Percentiles rank a stretch among this genome's conserved stretches.
Conservation (phyloP, 1,139 yeast species). For the Geotrichum reessii region DNA sequence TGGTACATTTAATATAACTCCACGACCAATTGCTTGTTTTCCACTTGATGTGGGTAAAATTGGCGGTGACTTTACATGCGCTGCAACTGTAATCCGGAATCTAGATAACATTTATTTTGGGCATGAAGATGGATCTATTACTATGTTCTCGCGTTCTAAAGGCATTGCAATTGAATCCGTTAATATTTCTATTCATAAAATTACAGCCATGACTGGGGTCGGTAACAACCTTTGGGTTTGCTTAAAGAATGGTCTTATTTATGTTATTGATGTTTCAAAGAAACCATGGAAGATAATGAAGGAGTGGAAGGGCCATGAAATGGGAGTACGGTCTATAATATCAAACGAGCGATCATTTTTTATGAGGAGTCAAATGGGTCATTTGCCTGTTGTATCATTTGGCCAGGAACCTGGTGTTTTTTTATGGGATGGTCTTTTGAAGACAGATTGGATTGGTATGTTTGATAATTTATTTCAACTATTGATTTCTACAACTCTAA, state of each 20-base stretch:
- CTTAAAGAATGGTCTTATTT: slow-evolving; percentile 37
- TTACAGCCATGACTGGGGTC: slow-evolving; percentile 33
- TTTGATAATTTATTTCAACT: neutral
- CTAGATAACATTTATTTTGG: slow-evolving; percentile 38
- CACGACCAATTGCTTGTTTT: slow-evolving; percentile 28
- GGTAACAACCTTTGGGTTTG: slow-evolving; percentile 40
- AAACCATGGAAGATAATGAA: slow-evolving; percentile 37
- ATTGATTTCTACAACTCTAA: neutral
- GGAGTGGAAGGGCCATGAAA: slow-evolving; percentile 40
- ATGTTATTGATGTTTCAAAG: slow-evolving; percentile 34
- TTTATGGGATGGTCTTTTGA: slow-evolving; percentile 38
- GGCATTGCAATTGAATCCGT: slow-evolving; percentile 33
- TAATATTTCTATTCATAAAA: slow-evolving; percentile 34
- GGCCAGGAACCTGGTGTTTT: slow-evolving; percentile 26
- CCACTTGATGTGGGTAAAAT: slow-evolving; percentile 14
- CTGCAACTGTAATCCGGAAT: slow-evolving; percentile 26
- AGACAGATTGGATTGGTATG: slow-evolving; percentile 36
- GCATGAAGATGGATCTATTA: slow-evolving; percentile 40
- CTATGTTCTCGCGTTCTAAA: slow-evolving; percentile 31
- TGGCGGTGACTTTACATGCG: slow-evolving; percentile 35
- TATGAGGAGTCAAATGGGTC: slow-evolving; percentile 25
- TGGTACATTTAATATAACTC: slow-evolving; percentile 27
- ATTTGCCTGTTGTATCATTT: slow-evolving; percentile 20
- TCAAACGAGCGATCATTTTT: slow-evolving; percentile 21
- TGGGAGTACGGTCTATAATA: slow-evolving; percentile 28